Percentiles rank a stretch among this genome's conserved stretches.
Conservation (phyloP, 108 stramenopile genomes). For the Cyclotella choctawhatcheeana region DNA sequence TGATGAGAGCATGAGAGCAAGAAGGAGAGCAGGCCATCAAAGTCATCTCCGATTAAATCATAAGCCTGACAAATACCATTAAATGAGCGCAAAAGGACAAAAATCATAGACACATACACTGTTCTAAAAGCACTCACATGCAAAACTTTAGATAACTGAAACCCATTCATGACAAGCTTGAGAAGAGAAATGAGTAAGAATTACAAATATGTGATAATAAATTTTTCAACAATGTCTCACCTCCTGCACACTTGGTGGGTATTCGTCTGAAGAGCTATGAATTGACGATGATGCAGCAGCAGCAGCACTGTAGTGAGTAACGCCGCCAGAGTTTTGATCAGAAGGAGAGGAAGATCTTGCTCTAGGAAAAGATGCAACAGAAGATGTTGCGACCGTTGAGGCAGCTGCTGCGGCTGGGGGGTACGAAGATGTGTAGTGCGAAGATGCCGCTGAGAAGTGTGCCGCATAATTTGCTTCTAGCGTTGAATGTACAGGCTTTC, state of each 20-base stretch:
- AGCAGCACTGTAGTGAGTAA: background rate
- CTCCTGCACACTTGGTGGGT: constrained; percentile 82
- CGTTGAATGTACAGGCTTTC: too few relatives aligned
- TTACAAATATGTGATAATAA: too few relatives aligned
- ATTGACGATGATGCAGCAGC: constrained; percentile 1
- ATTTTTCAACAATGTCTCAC: too few relatives aligned
- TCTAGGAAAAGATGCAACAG: constrained; percentile 24
- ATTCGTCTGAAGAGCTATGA: constrained; percentile 59
- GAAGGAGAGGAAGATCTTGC: constrained; percentile 30
- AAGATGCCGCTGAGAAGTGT: background rate
- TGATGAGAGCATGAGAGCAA: constrained; percentile 62
- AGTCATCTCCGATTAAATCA: constrained; percentile 84
- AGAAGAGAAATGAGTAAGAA: too few relatives aligned
- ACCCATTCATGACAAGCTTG: constrained; percentile 88
- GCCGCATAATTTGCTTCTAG: constrained; percentile 8
- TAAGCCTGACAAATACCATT: too few relatives aligned
- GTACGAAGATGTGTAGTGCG: constrained; percentile 12
- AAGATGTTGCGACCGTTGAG: constrained; percentile 32
- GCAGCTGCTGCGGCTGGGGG: constrained; percentile 29
- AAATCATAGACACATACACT: too few relatives aligned
- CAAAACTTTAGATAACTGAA: constrained; percentile 71
- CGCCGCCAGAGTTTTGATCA: background rate
- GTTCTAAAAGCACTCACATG: too few relatives aligned
- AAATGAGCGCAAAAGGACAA: too few relatives aligned
- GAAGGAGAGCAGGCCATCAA: constrained; percentile 79